Base-by-base conservation (phyloP, 176 grass and related monocot genomes). In the maize (Zea mays) region DNA sequence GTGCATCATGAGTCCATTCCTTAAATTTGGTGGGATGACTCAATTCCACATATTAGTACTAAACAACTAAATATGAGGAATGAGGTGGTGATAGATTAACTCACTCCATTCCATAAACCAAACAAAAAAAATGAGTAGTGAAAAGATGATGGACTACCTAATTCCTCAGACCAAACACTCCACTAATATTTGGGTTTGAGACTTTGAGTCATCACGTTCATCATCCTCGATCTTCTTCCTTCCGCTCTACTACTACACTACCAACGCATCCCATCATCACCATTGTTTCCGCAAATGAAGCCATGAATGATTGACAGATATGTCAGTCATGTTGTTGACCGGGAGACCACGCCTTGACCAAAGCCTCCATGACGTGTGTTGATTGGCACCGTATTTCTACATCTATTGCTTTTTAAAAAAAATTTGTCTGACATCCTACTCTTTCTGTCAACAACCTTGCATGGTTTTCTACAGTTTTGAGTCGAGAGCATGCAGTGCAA, bases 261-360 rank as follows among this genome's bases (percentile, higher is more conserved):
- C 13, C 5, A 50, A 27, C 27, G 27, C 48, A 2, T 14, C 13
- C 12, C 47, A 50, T 50, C 13, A 14, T 50, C 27, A 50, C 17
- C 62, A 65, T 65, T 65, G 6, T 65, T 8, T 65, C 6, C 10
- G 4, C 34, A 40, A 66, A 5, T 8, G 69, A 67, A 67, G 36
- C 55, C 1, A 4, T 13, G 21, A 40, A 86, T 45, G 27, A 61
- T 55, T 52, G 63, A 64, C 19, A 17, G 54, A 61, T 15, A 68
- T 50, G 46, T 37, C 60, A 66, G 11, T 48, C 46, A 48, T 27
- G 6, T 34, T 60, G 8, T 74, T 34, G 69, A 82, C 21, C 4
- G 13, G 20, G 73, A 58, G 38, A 50, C 63, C 70, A 54, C 62
- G 71, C n/a, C 52, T 75, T 75, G 84, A 75, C 74, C 63, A 52